Evolutionary conservation across 257 asterid genomes (phyloP).

Genomic region (Ilex asprella): DNA sequence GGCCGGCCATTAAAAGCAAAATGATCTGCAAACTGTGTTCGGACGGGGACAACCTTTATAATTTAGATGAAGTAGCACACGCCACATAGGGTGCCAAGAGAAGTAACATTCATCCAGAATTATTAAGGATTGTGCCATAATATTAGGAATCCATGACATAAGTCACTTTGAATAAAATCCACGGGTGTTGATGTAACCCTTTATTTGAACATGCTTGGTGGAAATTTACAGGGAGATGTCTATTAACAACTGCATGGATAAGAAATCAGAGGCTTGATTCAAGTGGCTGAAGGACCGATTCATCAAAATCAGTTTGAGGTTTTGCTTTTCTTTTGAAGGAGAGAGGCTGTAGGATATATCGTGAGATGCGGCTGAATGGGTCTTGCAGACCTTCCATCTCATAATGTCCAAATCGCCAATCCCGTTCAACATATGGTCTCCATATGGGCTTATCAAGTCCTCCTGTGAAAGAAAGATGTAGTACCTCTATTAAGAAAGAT

Average conservation of each 20-base stretch:
- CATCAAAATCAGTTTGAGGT: conserved; percentile 28
- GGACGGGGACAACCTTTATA: too few relatives aligned
- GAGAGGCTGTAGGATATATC: conserved; percentile 44
- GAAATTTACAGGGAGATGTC: too few relatives aligned
- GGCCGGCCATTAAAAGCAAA: too few relatives aligned
- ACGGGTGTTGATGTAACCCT: too few relatives aligned
- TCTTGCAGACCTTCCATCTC: conserved; percentile 92
- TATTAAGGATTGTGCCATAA: too few relatives aligned
- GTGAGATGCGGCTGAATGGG: conserved; percentile 72
- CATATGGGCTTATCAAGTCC: conserved; percentile 76
- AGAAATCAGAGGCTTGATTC: conserved; percentile 12
- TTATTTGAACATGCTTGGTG: too few relatives aligned
- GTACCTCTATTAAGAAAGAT: not conserved
- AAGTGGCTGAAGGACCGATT: conserved; percentile 50
- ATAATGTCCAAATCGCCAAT: conserved; percentile 95
- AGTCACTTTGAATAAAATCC: too few relatives aligned
- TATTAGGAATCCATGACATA: too few relatives aligned
- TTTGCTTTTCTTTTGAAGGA: conserved; percentile 30
- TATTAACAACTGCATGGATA: not conserved
- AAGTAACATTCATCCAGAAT: too few relatives aligned
- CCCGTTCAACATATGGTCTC: conserved; percentile 52
- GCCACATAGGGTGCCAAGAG: too few relatives aligned
- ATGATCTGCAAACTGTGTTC: too few relatives aligned
- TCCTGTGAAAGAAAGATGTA: conserved; percentile 33
- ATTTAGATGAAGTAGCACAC: too few relatives aligned